Base-by-base conservation (phyloP, 257 asterid species). In the Forsythia suspensa region DNA sequence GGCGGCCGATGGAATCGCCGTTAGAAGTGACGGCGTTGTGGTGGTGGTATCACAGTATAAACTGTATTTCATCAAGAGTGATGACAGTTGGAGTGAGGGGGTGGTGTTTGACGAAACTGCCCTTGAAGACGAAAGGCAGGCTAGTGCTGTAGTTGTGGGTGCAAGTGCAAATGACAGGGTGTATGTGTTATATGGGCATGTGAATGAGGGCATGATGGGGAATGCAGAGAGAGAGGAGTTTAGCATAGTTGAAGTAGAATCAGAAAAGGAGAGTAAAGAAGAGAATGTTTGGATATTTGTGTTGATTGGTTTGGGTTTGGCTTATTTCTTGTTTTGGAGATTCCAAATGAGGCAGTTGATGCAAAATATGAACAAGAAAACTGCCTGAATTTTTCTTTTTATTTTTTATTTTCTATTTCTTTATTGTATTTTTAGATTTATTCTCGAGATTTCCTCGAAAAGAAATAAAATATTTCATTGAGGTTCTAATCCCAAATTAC, bases 101-200 rank as follows among this genome's bases (percentile, higher is more conserved):
- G 92, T 65, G 7, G 96, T 95, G 76, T 93, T 84, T 87, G 99
- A 95, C 90, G 98, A 95, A 89, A 92, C 91, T 80, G 82, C 88
- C 86, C 94, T 95, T 12, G 97, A 89, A 3, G 87, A 80, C 63
- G 96, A 88, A 65, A 74, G 87, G 84, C 92, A 85, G 71, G 92
- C 97, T 1, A 89, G 93, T 44, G 89, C 91, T 0, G 99, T 95
- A n/a, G 70, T 86, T 0, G 96, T 86, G 3, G 98, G 97, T 21
- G 91, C 89, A 52, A 89, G 97, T 21, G 91, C 89, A 52, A 89
- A 84, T 68, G 81, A 81, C 11, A 88, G 98, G 91, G 96, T 84
- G 4, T 95, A 93, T 76, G 99, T 89, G 84, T 86, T 95, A 71
- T 95, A 92, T 71, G 98, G 99, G 78, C 83, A 85, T 43, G 81